Conservation (phyloP, 2,329 filamentous ascomycete species). For the Coniella lustricola region DNA sequence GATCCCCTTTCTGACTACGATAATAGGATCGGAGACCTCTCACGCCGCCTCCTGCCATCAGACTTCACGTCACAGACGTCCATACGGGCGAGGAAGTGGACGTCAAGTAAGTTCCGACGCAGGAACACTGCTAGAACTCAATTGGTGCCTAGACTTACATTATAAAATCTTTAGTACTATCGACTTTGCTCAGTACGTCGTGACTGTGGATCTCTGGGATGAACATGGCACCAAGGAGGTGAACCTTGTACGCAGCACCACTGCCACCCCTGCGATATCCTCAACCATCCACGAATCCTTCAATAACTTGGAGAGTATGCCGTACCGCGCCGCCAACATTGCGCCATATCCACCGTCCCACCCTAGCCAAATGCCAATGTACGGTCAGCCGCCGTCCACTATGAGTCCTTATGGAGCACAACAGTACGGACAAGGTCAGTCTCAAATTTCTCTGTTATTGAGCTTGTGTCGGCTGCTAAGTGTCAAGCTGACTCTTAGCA, state of each 20-base stretch:
- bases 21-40: constrained; percentile 84
- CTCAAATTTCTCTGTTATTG: not conserved
- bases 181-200: constrained; percentile 33
- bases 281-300: constrained; percentile 75
- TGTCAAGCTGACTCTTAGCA: not conserved
- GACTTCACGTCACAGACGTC: constrained; percentile 70
- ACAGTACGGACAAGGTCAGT: constrained; percentile 14
- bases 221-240: constrained; percentile 59
- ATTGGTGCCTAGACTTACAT: constrained; percentile 14
- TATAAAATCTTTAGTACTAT: constrained; percentile 4
- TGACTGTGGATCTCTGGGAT: constrained; percentile 63
- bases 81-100: constrained; percentile 74
- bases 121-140: not conserved
- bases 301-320: constrained; percentile 40
- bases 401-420: constrained; percentile 8
- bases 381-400: constrained; percentile 20
- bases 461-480: not conserved
- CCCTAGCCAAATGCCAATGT: constrained; percentile 12
- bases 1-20: constrained; percentile 1
- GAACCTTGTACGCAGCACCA: constrained; percentile 57
- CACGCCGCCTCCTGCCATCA: constrained; percentile 87
- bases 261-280: constrained; percentile 65
- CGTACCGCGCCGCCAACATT: constrained; percentile 13
- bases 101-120: constrained; percentile 56
- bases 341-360: constrained; percentile 13